Evolutionary conservation across 257 asterid species (phyloP), one percentile per base, ranked within the genome.

Genomic region (Thymus mandschuricus): DNA sequence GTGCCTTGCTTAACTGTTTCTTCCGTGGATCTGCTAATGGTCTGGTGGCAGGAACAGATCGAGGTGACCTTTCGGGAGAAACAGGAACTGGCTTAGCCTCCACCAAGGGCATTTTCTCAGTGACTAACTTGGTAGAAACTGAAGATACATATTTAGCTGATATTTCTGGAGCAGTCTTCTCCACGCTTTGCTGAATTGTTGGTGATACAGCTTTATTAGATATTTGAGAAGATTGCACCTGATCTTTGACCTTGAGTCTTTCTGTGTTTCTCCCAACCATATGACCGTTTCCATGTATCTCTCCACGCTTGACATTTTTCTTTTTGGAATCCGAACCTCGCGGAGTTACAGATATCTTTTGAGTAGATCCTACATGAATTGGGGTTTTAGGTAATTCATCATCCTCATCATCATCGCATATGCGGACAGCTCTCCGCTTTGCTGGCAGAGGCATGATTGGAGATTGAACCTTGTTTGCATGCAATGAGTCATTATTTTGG

Each of bases 301-400:
- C 81, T 33, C 60, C 66, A 10, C 2, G 82, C 28, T 34, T 59
- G 30, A 84, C 86, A 80, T 66, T 71, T 78, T 71, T 82, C 84
- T 78, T 85, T 64, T 66, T 71, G 62, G 84, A 79, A 80, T 74
- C 87, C 72, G 82, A 66, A 28, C 59, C 67, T 2, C 72, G 79
- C 48, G 86, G 79, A 68, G 63, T 67, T 60, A 76, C 78, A 72
- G 83, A 74, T 72, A 70, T 83, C 81, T 81, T 89, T 12, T 70
- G 84, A 12, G 83, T 70, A 75, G 80, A 71, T 73, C 97, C 96
- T 79, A 85, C 96, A 80, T 94, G 99, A 73, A 94, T 66, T 12
- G 99, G 99, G 75, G 99, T 94, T 85, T 88, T 94, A 66, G 99
- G 96, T 76, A 84, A 86, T 75, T 85, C 98, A 75, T 88, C 96